These are phyloP conservation scores for Podospora sp. DNA, from an alignment of 495 filamentous ascomycete species.

Conservation along the genomic window DNA sequence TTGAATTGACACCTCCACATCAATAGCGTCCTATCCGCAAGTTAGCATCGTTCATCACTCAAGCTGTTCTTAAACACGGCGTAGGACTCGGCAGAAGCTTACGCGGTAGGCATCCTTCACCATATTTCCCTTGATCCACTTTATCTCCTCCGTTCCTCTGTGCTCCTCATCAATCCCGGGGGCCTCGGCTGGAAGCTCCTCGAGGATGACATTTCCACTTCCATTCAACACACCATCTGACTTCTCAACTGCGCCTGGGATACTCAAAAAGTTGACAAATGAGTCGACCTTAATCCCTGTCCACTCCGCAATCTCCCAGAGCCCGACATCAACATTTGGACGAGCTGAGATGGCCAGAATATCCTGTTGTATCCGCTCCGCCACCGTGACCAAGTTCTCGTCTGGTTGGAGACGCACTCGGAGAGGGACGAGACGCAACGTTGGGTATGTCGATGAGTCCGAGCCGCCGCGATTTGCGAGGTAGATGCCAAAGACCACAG, in stretches of 20 bases:
- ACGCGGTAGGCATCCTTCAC: conserved; percentile 41
- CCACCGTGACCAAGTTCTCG: conserved; percentile 25
- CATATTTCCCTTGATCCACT: conserved; percentile 26
- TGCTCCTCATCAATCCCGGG: not conserved
- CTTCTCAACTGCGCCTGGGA: conserved; percentile 24
- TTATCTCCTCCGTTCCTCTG: not conserved
- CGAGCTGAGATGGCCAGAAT: conserved; percentile 41
- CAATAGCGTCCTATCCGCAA: conserved; percentile 49
- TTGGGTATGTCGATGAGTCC: conserved; percentile 37
- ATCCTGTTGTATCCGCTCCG: conserved; percentile 43
- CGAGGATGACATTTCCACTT: not conserved
- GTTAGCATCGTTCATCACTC: not conserved
- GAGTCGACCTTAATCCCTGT: conserved; percentile 49
- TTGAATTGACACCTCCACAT: conserved; percentile 55
- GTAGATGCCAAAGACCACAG: conserved; percentile 49
- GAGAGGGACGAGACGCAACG: conserved; percentile 47
- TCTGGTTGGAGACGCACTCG: conserved; percentile 26
- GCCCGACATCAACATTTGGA: conserved; percentile 38
- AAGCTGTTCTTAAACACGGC: no score
- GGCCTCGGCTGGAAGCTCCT: not conserved
- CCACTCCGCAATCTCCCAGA: conserved; percentile 55
- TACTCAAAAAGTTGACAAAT: conserved; percentile 60
- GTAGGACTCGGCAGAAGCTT: no score
- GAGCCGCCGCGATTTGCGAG: conserved; percentile 43
- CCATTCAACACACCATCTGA: not conserved